phyloP scores from a whole-genome alignment of 1,284 basidiomycete genomes.

The Meripilus lineatus region DNA sequence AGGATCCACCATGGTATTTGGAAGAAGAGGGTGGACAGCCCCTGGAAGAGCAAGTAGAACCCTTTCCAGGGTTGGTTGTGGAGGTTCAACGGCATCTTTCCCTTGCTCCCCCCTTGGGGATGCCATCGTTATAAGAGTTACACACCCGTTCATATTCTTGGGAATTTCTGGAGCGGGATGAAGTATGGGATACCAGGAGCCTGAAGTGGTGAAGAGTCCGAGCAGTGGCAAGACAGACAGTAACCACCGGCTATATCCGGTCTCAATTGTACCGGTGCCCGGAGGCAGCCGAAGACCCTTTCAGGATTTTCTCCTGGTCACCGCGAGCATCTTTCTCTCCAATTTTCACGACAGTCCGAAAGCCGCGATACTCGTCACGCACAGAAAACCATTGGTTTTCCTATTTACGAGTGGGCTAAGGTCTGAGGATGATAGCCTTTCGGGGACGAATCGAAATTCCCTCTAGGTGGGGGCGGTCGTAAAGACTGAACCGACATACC shows the following conservation, averaged over 20 bases:
- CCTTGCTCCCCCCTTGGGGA: background rate
- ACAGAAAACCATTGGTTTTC: slow-evolving; percentile 29
- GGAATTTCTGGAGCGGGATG: background rate
- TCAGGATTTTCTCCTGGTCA: no score
- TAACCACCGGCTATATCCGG: no score
- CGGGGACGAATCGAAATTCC: slow-evolving; percentile 42
- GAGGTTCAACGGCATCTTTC: slow-evolving; percentile 1
- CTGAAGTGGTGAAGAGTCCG: no score
- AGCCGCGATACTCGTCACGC: slow-evolving; percentile 45
- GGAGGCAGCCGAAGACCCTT: no score
- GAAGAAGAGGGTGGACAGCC: slow-evolving; percentile 13
- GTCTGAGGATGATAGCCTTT: slow-evolving; percentile 50
- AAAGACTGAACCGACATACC: no score
- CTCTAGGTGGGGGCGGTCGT: no score
- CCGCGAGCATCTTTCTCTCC: background rate
- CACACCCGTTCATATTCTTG: background rate
- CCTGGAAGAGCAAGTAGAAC: slow-evolving; percentile 32
- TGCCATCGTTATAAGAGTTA: background rate
- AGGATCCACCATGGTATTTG: slow-evolving; percentile 3
- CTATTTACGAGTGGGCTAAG: slow-evolving; percentile 49
- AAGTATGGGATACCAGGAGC: no score
- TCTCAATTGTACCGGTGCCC: no score
- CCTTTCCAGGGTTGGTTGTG: slow-evolving; percentile 21
- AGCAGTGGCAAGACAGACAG: no score
- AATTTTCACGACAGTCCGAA: slow-evolving; percentile 32